phyloP scores from a whole-genome alignment of 2,329 filamentous ascomycete species.

The Sporothrix curviconia region DNA sequence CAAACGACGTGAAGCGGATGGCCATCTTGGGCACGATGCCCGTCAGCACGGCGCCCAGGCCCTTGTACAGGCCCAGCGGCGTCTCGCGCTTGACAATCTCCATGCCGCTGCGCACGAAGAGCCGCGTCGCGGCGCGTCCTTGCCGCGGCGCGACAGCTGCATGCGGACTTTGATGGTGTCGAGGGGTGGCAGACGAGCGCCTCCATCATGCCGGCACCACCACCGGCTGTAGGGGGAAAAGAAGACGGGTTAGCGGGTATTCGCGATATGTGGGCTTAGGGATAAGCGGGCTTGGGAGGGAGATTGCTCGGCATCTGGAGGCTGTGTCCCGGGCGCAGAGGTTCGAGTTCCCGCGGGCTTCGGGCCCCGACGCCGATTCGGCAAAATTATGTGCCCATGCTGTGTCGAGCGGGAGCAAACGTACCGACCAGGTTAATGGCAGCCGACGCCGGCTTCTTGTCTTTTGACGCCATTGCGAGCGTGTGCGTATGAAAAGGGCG shows the following conservation, averaged over 20 bases:
- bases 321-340: too few relatives aligned
- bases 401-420: too few relatives aligned
- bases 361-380: too few relatives aligned
- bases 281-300: background rate
- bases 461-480: constrained; percentile 35
- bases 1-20: constrained; percentile 96
- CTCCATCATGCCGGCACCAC: constrained; percentile 99
- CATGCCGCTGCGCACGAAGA: constrained; percentile 77
- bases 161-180: constrained; percentile 99
- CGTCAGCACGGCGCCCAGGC: constrained; percentile 90
- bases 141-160: constrained; percentile 86
- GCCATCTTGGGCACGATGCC: constrained; percentile 99
- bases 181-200: constrained; percentile 87
- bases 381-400: too few relatives aligned
- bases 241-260: too few relatives aligned
- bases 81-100: constrained; percentile 89
- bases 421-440: constrained; percentile 88
- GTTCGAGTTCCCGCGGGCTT: too few relatives aligned
- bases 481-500: background rate
- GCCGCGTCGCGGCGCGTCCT: constrained; percentile 77
- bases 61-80: constrained; percentile 90
- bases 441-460: constrained; percentile 68
- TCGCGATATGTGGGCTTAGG: too few relatives aligned
- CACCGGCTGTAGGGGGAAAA: too few relatives aligned
- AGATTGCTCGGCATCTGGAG: too few relatives aligned